Evolutionary conservation across 2,329 filamentous ascomycete species (phyloP).

Genomic region (Remersonia thermophila): DNA sequence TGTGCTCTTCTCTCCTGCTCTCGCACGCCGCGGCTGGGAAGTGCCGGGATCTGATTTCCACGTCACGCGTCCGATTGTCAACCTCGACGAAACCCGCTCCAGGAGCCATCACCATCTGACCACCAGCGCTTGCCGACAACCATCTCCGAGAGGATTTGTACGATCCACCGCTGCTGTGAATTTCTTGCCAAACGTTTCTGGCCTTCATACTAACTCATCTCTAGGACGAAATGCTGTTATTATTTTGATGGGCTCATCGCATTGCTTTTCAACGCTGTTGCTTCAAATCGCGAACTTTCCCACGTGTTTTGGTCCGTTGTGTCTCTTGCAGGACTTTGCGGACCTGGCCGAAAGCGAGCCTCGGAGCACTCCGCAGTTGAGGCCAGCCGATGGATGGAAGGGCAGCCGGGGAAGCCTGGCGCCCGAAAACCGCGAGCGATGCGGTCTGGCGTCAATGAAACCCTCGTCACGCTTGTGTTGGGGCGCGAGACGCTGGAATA

Average conservation of each 20-base stretch:
- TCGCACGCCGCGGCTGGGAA: background rate
- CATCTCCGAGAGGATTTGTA: too few relatives aligned
- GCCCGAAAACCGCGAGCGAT: constrained; percentile 3
- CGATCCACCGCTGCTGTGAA: too few relatives aligned
- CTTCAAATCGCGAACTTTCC: constrained; percentile 4
- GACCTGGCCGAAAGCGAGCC: constrained; percentile 7
- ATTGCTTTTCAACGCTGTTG: background rate
- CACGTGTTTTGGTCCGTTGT: constrained; percentile 2
- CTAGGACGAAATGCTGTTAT: constrained; percentile 4
- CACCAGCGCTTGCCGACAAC: too few relatives aligned
- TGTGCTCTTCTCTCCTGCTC: too few relatives aligned
- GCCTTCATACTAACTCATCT: constrained; percentile 6
- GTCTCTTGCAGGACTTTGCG: constrained; percentile 8
- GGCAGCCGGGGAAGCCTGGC: background rate
- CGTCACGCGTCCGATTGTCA: background rate
- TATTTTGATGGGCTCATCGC: background rate
- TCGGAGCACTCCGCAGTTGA: constrained; percentile 6
- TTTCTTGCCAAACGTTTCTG: background rate
- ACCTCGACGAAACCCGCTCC: background rate
- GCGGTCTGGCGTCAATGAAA: too few relatives aligned
- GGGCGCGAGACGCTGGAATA: too few relatives aligned
- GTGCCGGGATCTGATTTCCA: background rate
- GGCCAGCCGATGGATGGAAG: constrained; percentile 10
- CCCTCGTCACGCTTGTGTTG: too few relatives aligned
- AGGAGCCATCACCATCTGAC: background rate